These are phyloP conservation scores for Ophiocordyceps camponoti-floridani DNA, from an alignment of 2,329 filamentous ascomycete species.

Conservation along the genomic window DNA sequence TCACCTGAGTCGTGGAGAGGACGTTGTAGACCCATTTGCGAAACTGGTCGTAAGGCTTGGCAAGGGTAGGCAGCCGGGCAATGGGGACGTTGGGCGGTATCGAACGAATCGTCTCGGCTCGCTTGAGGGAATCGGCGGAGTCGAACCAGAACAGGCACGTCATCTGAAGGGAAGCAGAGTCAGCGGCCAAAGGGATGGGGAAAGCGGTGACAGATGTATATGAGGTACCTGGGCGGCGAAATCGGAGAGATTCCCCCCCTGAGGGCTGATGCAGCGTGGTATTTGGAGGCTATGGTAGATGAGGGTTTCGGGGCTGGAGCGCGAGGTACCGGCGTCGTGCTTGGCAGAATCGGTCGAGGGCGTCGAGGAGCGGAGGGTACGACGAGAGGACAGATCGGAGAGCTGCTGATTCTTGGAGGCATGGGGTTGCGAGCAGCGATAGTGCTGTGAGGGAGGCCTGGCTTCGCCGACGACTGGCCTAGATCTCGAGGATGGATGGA, in stretches of 20 bases:
- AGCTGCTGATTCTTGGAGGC: slow-evolving; percentile 3
- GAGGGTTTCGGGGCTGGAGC: slow-evolving; percentile 24
- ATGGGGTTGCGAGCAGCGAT: slow-evolving; percentile 13
- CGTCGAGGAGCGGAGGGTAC: slow-evolving; percentile 18
- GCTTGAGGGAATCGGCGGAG: slow-evolving; percentile 58
- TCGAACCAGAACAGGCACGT: slow-evolving; percentile 98
- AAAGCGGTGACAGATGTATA: background rate
- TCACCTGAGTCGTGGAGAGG: slow-evolving; percentile 85
- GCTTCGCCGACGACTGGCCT: slow-evolving; percentile 12
- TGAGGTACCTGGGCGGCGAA: slow-evolving; percentile 58
- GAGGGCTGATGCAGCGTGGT: slow-evolving; percentile 56
- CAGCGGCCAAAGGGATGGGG: background rate
- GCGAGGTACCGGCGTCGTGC: slow-evolving; percentile 14
- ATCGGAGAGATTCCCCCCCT: slow-evolving; percentile 60
- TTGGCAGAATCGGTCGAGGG: slow-evolving; percentile 12
- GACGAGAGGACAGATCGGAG: slow-evolving; percentile 10
- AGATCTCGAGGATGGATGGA: slow-evolving; percentile 11
- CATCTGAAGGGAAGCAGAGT: slow-evolving; percentile 35
- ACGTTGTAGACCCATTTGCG: slow-evolving; percentile 88
- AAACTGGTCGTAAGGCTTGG: slow-evolving; percentile 63
- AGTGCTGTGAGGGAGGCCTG: slow-evolving; percentile 12
- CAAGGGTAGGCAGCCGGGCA: slow-evolving; percentile 46
- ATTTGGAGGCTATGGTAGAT: slow-evolving; percentile 49
- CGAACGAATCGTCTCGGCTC: slow-evolving; percentile 44
- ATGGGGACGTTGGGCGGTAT: slow-evolving; percentile 20